A percentile compares a stretch with the other conserved stretches of the same genome.
These are phyloP conservation scores for Dendrobium chrysotoxum DNA, from an alignment of 106 monocot genomes.

Conservation along the genomic window DNA sequence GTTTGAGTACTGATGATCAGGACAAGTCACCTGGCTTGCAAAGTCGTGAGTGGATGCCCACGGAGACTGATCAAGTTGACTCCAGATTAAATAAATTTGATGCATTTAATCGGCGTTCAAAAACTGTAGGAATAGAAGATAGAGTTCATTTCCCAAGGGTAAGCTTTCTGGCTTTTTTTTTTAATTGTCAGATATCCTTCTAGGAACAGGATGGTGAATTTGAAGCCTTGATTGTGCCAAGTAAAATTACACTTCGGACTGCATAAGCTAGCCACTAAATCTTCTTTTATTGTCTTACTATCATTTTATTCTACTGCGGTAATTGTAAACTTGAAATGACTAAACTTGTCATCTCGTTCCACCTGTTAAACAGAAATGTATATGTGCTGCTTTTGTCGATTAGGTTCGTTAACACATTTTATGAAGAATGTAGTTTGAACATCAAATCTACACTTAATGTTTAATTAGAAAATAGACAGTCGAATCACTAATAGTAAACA, in stretches of 20 bases:
- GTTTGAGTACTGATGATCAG: constrained; percentile 19
- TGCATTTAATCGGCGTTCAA: constrained; percentile 12
- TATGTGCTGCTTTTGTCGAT: not conserved
- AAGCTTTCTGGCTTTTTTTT: constrained; percentile 1
- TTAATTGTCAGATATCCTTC: not conserved
- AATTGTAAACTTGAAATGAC: not conserved
- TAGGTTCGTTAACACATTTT: not conserved
- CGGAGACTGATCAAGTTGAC: constrained; percentile 25
- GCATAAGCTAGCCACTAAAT: no score
- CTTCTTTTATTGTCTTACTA: not conserved
- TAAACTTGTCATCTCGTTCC: not conserved
- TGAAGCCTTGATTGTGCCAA: not conserved
- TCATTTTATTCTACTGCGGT: not conserved
- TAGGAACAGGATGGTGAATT: not conserved
- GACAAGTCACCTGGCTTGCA: constrained; percentile 32
- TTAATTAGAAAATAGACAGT: not conserved
- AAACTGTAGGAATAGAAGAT: constrained; percentile 28
- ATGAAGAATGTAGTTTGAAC: not conserved
- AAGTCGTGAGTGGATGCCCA: constrained; percentile 31
- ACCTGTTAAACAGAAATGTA: not conserved
- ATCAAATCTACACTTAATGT: not conserved
- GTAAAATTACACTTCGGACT: not conserved
- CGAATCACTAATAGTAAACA: not conserved
- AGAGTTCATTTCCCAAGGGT: constrained; percentile 34
- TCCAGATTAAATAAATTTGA: constrained; percentile 29